phyloP scores from a whole-genome alignment of 768 basidiomycete genomes.

The Pleurotus pulmonarius region DNA sequence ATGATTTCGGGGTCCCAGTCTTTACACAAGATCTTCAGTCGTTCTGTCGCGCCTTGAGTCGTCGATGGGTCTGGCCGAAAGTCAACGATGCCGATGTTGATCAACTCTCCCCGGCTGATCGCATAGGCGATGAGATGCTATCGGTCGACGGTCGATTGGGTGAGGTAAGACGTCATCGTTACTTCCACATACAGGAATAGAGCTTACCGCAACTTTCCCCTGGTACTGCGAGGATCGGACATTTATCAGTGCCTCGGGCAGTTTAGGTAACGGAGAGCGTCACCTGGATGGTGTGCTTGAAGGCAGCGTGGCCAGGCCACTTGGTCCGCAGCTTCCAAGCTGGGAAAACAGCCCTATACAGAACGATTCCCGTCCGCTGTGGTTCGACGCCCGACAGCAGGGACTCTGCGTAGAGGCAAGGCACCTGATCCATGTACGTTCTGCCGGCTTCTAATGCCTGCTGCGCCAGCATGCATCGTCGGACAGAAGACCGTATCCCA shows the following conservation, averaged over 20 bases:
- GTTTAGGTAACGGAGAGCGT: background rate
- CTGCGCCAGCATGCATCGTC: conserved; percentile 34
- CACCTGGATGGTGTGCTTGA: background rate
- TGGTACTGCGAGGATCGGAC: background rate
- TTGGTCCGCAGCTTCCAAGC: background rate
- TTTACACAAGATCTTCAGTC: background rate
- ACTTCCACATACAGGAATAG: no score
- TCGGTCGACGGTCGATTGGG: background rate
- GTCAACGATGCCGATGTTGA: background rate
- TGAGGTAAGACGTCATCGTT: no score
- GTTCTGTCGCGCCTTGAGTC: background rate
- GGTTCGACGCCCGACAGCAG: conserved; percentile 44
- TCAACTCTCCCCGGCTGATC: background rate
- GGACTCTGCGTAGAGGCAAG: conserved; percentile 14
- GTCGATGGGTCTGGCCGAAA: background rate
- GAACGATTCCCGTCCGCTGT: conserved; percentile 53
- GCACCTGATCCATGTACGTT: conserved; percentile 30
- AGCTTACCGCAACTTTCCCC: background rate
- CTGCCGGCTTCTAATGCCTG: conserved; percentile 24
- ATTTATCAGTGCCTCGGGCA: background rate
- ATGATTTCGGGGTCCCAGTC: conserved; percentile 1
- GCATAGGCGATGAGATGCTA: background rate
- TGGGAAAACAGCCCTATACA: conserved; percentile 31
- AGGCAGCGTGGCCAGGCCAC: background rate
- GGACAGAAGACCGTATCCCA: conserved; percentile 56